Percentiles rank a stretch among this genome's conserved stretches.
These are phyloP conservation scores for Boletus coccyginus DNA, from an alignment of 768 basidiomycete genomes.

Conservation along the genomic window DNA sequence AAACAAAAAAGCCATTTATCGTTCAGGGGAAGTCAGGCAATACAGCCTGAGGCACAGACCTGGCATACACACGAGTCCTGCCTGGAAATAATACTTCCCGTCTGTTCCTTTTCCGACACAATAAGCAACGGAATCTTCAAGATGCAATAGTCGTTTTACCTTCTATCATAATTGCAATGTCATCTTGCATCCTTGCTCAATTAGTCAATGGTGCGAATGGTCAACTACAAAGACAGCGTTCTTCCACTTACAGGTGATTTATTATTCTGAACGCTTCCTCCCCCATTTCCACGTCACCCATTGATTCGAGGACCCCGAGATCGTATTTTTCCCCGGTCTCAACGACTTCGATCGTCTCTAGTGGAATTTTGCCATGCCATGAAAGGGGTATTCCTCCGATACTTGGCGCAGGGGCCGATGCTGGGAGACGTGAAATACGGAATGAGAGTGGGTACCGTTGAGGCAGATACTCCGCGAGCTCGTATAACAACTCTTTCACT, in stretches of 20 bases:
- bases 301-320: slow-evolving; percentile 39
- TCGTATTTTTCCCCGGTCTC: slow-evolving; percentile 52
- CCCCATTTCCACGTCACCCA: slow-evolving; percentile 27
- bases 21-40: neutral
- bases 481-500: slow-evolving; percentile 69
- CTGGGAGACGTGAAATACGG: slow-evolving; percentile 41
- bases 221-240: neutral
- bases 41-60: slow-evolving; percentile 38
- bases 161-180: slow-evolving; percentile 61
- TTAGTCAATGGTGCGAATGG: neutral
- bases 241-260: slow-evolving; percentile 54
- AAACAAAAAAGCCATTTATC: neutral
- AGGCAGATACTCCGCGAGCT: slow-evolving; percentile 68
- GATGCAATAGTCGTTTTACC: slow-evolving; percentile 28
- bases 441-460: slow-evolving; percentile 62
- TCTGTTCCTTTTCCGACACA: slow-evolving; percentile 47
- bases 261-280: slow-evolving; percentile 63
- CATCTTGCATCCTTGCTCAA: slow-evolving; percentile 48
- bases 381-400: slow-evolving; percentile 31
- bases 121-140: neutral
- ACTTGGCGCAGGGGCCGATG: slow-evolving; percentile 10
- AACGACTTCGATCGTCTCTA: slow-evolving; percentile 53
- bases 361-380: slow-evolving; percentile 43
- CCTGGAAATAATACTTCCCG: slow-evolving; percentile 74
- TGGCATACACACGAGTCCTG: slow-evolving; percentile 65